phyloP scores from a whole-genome alignment of 805 yeast genomes.

The Kazachstania taianensis region DNA sequence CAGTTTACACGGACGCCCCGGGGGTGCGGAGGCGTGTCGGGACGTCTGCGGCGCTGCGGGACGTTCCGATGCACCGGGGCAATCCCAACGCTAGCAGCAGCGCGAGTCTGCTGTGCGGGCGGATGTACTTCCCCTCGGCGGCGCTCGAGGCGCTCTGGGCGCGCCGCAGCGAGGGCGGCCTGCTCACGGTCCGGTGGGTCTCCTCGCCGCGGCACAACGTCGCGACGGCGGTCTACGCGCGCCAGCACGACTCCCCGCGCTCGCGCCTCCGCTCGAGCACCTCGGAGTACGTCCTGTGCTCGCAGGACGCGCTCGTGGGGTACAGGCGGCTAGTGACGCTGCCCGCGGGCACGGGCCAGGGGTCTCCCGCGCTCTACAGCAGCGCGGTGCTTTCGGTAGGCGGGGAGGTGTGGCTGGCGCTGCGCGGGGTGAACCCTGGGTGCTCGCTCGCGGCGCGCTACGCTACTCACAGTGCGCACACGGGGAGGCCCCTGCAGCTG shows the following conservation, averaged over 20 bases:
- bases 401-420: slow-evolving; percentile 82
- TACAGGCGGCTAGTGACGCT: slow-evolving; percentile 69
- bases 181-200: slow-evolving; percentile 46
- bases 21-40: no score
- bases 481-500: slow-evolving; percentile 84
- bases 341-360: slow-evolving; percentile 29
- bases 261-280: no score
- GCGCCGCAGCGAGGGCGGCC: slow-evolving; percentile 12
- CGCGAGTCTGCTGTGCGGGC: slow-evolving; percentile 60
- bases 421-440: slow-evolving; percentile 78
- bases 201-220: slow-evolving; percentile 38
- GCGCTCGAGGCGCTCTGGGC: slow-evolving; percentile 74
- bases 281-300: slow-evolving; percentile 68
- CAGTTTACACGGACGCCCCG: no score
- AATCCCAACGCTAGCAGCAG: not conserved
- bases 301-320: slow-evolving; percentile 78
- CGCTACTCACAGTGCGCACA: slow-evolving; percentile 72
- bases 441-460: slow-evolving; percentile 77
- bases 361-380: slow-evolving; percentile 38
- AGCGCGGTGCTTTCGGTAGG: slow-evolving; percentile 68
- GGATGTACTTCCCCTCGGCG: slow-evolving; percentile 80
- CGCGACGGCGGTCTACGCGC: slow-evolving; percentile 62
- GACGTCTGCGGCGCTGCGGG: not conserved
- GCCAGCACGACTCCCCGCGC: slow-evolving; percentile 49
- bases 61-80: not conserved